Conservation (phyloP, 345 rosid species). For the Pugionium cornutum region DNA sequence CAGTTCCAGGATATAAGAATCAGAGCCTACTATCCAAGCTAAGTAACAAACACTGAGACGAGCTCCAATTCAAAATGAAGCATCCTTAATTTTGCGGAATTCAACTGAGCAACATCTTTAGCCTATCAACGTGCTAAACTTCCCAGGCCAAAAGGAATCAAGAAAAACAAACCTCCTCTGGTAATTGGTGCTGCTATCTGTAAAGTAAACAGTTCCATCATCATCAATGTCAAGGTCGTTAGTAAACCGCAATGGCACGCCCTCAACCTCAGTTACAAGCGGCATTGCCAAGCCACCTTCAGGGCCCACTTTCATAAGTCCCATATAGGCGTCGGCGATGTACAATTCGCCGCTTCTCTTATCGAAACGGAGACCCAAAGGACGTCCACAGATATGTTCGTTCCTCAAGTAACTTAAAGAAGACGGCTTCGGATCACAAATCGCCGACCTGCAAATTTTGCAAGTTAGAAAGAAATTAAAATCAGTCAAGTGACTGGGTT, state of each 20-base stretch:
- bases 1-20: background rate
- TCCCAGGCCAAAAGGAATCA: constrained; percentile 9
- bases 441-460: constrained; percentile 53
- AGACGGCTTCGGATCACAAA: constrained; percentile 76
- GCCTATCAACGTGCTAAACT: background rate
- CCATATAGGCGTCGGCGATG: constrained; percentile 92
- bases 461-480: background rate
- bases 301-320: constrained; percentile 88
- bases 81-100: background rate
- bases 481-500: constrained; percentile 2
- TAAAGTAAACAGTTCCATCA: constrained; percentile 82
- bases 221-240: constrained; percentile 91
- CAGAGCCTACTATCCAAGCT: background rate
- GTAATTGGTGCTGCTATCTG: constrained; percentile 80
- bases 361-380: constrained; percentile 84
- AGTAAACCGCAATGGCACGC: constrained; percentile 71
- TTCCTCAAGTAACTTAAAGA: constrained; percentile 59
- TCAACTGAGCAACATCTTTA: background rate
- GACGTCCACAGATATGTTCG: constrained; percentile 95
- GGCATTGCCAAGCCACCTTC: constrained; percentile 83
- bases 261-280: constrained; percentile 76
- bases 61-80: background rate
- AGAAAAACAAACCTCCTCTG: constrained; percentile 63
- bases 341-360: constrained; percentile 79
- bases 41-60: constrained; percentile 10